Evolutionary conservation across 371 early-diverging fungal genomes (phyloP), one percentile per base, ranked within the genome.

Genomic region (Circinella umbellata): DNA sequence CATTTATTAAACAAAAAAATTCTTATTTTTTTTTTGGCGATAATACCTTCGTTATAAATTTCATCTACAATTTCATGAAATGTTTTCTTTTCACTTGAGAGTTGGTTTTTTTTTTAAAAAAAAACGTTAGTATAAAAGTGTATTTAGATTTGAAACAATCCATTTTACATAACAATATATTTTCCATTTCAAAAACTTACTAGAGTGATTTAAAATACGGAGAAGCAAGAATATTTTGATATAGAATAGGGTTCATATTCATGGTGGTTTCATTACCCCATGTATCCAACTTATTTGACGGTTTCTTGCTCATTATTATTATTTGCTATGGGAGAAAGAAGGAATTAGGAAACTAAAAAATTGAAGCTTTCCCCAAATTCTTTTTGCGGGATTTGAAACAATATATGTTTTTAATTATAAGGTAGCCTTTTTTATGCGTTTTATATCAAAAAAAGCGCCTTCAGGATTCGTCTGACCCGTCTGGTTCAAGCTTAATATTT

Each of bases 31-130:
- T 17, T 8, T 51, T 4, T 51, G n/a, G 27, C 27, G 27, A 27
- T 27, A 13, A 15, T 75, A 92, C 93, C 93, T 79, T 91, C 83
- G 72, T 90, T 82, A 69, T 91, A 92, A 42, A 94, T 93, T 70
- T 96, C 96, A 75, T 89, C 90, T 37, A 94, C 84, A 51, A 94
- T 87, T 80, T 95, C 94, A 70, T 94, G 93, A 77, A 90, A 94
- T 1, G 92, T 90, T 63, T 90, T 88, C 68, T 90, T 82, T 18
- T 93, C 92, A 62, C 92, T 92, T 27, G 27, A 27, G 27, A 53
- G 46, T n/a, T n/a, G n/a, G n/a, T 14, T 15, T 38, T 35, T 57
- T 6, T 47, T 17, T 20, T 34, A 64, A 17, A 18, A 7, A 18
- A 57, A 57, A 57, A 10, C 1, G 35, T 7, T 34, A 27, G 20